Evolutionary conservation across 352 stramenopile species (phyloP).

Genomic region (Blastocystis sp.): DNA sequence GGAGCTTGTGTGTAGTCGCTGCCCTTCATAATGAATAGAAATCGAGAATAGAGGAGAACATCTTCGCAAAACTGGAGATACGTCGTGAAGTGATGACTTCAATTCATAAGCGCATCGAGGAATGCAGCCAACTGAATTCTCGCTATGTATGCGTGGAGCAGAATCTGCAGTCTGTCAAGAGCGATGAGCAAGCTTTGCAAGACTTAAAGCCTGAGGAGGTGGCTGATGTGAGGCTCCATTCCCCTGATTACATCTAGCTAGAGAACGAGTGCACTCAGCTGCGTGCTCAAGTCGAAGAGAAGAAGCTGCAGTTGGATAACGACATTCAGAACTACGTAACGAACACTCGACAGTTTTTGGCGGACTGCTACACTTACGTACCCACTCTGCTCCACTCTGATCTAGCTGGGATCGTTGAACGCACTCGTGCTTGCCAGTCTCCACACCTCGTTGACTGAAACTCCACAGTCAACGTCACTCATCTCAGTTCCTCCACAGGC

Average conservation of each 20-base stretch:
- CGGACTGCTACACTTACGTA: conserved; percentile 9
- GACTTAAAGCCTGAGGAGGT: background rate
- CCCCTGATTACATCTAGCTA: background rate
- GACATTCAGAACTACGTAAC: conserved; percentile 17
- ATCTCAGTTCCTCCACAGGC: background rate
- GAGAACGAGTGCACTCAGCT: background rate
- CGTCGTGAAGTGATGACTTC: conserved; percentile 22
- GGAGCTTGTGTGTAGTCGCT: background rate
- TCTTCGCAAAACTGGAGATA: conserved; percentile 44
- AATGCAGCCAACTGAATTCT: background rate
- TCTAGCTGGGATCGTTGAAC: conserved; percentile 1
- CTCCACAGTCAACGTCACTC: background rate
- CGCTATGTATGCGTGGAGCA: background rate
- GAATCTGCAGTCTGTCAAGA: background rate
- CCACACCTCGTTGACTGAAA: background rate
- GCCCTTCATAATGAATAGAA: background rate
- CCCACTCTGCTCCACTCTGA: background rate
- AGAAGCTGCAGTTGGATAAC: conserved; percentile 13
- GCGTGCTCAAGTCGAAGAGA: background rate
- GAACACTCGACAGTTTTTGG: conserved; percentile 25
- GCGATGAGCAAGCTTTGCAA: background rate
- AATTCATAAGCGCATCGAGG: conserved; percentile 31
- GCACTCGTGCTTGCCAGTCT: background rate
- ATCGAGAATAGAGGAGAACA: conserved; percentile 29
- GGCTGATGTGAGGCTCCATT: background rate